Percentiles rank a stretch among this genome's conserved stretches.
Conservation (phyloP, 495 filamentous ascomycete genomes). For the Talaromyces nanjingensis region DNA sequence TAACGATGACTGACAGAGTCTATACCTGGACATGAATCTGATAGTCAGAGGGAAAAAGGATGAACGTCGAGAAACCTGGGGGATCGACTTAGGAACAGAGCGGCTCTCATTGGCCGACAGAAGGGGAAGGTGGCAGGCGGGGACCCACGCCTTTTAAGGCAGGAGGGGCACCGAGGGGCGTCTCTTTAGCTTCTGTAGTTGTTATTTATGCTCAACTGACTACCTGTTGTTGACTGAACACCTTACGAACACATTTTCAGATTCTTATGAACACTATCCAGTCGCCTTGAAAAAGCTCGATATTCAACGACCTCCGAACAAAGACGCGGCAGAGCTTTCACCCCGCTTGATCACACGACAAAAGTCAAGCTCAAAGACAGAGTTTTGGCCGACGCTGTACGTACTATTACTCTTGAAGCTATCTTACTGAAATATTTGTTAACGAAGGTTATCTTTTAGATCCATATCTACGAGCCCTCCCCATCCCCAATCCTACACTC, state of each 20-base stretch:
- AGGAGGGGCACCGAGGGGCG: not conserved
- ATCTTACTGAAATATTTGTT: not conserved
- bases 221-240: not conserved
- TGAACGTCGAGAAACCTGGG: not conserved
- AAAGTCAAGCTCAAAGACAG: not conserved
- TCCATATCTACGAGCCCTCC: not conserved
- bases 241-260: too few species aligned
- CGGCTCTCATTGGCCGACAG: not conserved
- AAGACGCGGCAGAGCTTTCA: not conserved
- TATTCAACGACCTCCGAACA: not conserved
- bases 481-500: not conserved
- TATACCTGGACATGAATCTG: not conserved
- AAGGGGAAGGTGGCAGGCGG: not conserved
- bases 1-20: not conserved
- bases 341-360: not conserved
- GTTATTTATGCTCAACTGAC: not conserved
- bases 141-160: not conserved
- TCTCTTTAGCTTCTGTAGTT: not conserved
- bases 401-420: not conserved
- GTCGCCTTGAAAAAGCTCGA: not conserved
- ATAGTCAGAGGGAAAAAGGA: not conserved
- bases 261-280: too few species aligned
- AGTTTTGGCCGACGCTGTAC: not conserved
- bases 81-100: not conserved
- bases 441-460: not conserved